phyloP scores from a whole-genome alignment of 1,139 yeast genomes.

The Lodderomyces metapsilosis region DNA sequence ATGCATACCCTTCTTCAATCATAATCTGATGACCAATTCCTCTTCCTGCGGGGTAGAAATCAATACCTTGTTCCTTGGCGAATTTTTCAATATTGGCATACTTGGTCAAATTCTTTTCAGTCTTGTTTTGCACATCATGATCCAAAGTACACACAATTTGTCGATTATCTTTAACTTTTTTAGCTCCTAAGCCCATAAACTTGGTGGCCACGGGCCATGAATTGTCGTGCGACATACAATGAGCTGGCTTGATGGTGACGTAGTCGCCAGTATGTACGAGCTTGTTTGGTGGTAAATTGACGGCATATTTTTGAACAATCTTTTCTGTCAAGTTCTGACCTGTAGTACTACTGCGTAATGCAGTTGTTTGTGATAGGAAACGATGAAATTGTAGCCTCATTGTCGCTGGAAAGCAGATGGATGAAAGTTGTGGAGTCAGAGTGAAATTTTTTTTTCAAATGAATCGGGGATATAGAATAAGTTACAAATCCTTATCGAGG shows the following conservation, averaged over 20 bases:
- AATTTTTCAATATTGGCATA: conserved; percentile 85
- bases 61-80: conserved; percentile 89
- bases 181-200: conserved; percentile 93
- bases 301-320: conserved; percentile 90
- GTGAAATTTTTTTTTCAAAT: too few species aligned
- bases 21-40: conserved; percentile 99
- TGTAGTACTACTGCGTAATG: conserved; percentile 22
- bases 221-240: conserved; percentile 98
- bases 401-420: not conserved
- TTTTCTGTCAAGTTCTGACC: conserved; percentile 87
- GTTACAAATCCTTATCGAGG: not conserved
- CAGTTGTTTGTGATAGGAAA: not conserved
- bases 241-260: conserved; percentile 92
- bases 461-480: too few species aligned
- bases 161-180: conserved; percentile 72
- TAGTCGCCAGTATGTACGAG: conserved; percentile 86
- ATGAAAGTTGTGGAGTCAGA: too few species aligned
- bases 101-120: conserved; percentile 83
- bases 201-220: conserved; percentile 99
- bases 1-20: conserved; percentile 98
- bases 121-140: conserved; percentile 94
- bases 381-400: conserved; percentile 2
- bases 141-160: conserved; percentile 96
- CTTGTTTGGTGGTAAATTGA: conserved; percentile 52
- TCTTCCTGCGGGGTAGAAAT: conserved; percentile 97